Evolutionary conservation across 192 early-diverging fungal genomes (phyloP).

Genomic region (Dimargaris verticillata): DNA sequence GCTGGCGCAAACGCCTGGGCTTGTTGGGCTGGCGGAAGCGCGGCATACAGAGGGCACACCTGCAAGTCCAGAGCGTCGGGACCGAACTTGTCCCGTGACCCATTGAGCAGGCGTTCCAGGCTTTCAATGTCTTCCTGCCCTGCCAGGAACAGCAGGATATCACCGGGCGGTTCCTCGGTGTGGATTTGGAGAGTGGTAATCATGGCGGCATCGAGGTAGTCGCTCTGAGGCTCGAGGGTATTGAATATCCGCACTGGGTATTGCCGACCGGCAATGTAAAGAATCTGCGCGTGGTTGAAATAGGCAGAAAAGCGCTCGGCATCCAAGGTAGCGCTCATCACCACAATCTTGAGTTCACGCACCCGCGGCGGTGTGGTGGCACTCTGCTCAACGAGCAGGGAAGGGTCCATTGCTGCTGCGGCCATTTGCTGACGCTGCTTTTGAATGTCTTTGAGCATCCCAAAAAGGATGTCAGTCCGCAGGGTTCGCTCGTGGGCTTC

Average conservation of each 20-base stretch:
- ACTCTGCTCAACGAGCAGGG: not conserved
- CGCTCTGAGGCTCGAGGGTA: conserved; percentile 60
- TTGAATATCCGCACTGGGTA: conserved; percentile 76
- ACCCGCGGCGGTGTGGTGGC: not conserved
- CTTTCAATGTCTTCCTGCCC: conserved; percentile 84
- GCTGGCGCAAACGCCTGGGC: conserved; percentile 76
- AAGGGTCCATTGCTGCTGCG: not conserved
- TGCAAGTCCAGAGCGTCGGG: conserved; percentile 38
- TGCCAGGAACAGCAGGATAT: conserved; percentile 87
- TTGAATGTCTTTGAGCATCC: conserved; percentile 83
- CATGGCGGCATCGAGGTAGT: conserved; percentile 82
- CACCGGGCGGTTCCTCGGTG: conserved; percentile 61
- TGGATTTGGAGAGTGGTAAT: conserved; percentile 82
- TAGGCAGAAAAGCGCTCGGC: conserved; percentile 82
- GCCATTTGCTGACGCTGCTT: conserved; percentile 33
- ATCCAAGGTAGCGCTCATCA: conserved; percentile 95
- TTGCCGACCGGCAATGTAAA: conserved; percentile 81
- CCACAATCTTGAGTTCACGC: conserved; percentile 66
- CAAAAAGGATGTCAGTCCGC: conserved; percentile 92
- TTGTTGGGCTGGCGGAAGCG: conserved; percentile 77
- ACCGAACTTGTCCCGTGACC: conserved; percentile 29
- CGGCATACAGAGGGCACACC: conserved; percentile 83
- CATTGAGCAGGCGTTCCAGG: conserved; percentile 37
- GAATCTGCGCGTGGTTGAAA: conserved; percentile 68
- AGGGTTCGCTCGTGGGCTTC: conserved; percentile 98